Evolutionary conservation across 2,329 filamentous ascomycete species (phyloP), one percentile per base, ranked within the genome.

Genomic region (Akanthomyces lecanii): DNA sequence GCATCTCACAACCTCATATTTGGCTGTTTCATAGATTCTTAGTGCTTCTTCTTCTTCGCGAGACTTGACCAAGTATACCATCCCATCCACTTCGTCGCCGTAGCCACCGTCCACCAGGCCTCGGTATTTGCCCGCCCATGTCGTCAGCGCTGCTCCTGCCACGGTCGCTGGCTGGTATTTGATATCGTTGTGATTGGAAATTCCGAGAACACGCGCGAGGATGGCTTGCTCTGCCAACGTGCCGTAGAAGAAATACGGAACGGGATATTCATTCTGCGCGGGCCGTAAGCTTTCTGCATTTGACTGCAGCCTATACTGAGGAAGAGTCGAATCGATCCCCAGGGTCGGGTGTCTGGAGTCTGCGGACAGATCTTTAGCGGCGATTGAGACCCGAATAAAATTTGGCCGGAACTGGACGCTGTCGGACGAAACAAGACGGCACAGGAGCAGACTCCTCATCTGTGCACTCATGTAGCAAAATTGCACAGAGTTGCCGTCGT

Each of bases 221-320:
- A 75, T 63, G 0, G 58, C 62, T 0, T 69, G 57, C 11, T 76
- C 69, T 1, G 68, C 72, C 2, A 78, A 69, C 0, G 73, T 78
- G 14, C 76, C 75, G 64, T 79, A 78, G 65, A 79, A 78, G 67
- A 78, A 79, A 64, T 78, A 79, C 71, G 72, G 77, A 0, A 80
- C 74, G 0, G 69, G 71, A 47, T 66, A 66, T 55, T 63, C 59
- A 23, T 65, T 63, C 45, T 45, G 70, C 50, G 23, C 64, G 66
- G 52, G 70, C 61, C 21, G 65, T 57, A 51, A 65, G 55, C 2
- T 65, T 64, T 23, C 65, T 58, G 42, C 62, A 65, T 12, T 66
- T 64, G 28, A 48, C 28, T 68, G 70, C 14, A 71, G 71, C 5
- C 65, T 64, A 51, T 64, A 25, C 30, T 68, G 66, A 7, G 68